A percentile compares a stretch with the other conserved stretches of the same genome.
Evolutionary conservation across 225 moss, liverwort and hornwort species (phyloP).

Genomic region (Marchantia polymorpha): DNA sequence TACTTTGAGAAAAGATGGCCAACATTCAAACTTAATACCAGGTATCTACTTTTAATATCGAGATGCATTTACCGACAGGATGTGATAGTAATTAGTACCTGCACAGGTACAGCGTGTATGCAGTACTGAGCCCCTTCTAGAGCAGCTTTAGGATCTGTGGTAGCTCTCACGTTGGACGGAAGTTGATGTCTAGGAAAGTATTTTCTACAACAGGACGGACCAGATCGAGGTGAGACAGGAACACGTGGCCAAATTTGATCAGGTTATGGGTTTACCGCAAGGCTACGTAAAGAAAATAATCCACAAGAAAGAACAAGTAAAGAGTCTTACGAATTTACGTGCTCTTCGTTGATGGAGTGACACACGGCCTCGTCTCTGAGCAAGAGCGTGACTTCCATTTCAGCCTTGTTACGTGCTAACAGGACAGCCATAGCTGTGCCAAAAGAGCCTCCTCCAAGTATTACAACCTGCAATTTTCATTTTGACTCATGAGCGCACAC

Average conservation of each 20-base stretch:
- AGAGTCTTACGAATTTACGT: slow-evolving; percentile 50
- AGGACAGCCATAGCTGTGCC: slow-evolving; percentile 95
- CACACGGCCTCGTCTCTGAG: slow-evolving; percentile 64
- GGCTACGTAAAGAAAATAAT: not conserved
- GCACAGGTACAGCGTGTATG: slow-evolving; percentile 81
- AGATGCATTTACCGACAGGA: not conserved
- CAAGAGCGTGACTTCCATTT: slow-evolving; percentile 75
- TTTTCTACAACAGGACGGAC: slow-evolving; percentile 26
- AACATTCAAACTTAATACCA: too few relatives aligned
- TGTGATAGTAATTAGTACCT: slow-evolving; percentile 19
- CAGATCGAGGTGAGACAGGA: not conserved
- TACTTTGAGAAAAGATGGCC: too few relatives aligned
- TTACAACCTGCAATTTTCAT: slow-evolving; percentile 42
- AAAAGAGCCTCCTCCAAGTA: slow-evolving; percentile 87
- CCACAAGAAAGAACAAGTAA: not conserved
- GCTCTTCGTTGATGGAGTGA: slow-evolving; percentile 69
- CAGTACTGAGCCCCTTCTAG: slow-evolving; percentile 79
- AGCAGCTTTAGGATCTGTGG: slow-evolving; percentile 66
- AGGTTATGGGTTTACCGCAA: not conserved
- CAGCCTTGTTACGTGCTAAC: slow-evolving; percentile 79
- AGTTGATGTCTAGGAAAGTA: slow-evolving; percentile 77
- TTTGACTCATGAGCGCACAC: not conserved
- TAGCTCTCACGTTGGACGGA: slow-evolving; percentile 80
- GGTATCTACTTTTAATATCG: too few relatives aligned
- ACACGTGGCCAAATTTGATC: not conserved